Evolutionary conservation across 768 basidiomycete genomes (phyloP), one percentile per base, ranked within the genome.

Genomic region (Pleurotus platypus): DNA sequence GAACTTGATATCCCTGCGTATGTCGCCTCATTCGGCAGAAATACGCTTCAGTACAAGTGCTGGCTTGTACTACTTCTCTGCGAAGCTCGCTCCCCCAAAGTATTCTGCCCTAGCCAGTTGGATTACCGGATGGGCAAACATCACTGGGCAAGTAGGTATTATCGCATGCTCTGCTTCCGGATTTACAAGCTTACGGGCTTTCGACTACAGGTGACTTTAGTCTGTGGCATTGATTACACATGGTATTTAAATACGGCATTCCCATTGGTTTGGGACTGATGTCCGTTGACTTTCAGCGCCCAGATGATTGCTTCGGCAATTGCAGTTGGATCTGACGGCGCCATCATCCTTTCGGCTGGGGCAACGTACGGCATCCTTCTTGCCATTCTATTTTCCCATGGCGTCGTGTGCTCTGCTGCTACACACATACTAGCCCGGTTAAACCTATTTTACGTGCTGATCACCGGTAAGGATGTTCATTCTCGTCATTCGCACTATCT

Each of bases 221-320:
- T 90, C 46, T 87, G 85, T 64, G 86, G 84, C 5, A 90, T 90
- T 54, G 88, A 89, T 64, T 89, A 83, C 59, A 87, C 85, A 18
- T 89, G 87, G 61, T 59, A 62, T 46, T 5, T 8, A 35, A 26
- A 42, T 38, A 35, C 38, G 16, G 9, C 43, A 35, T 13, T 15
- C 24, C 20, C n/a, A n/a, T 38, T 20, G 22, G 24, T 53, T 15
- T 38, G 22, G 48, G 37, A 27, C 49, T 56, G 35, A 45, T 22
- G 20, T 40, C n/a, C 42, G 15, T 18, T n/a, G 6, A 18, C 7
- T 9, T 12, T 13, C 46, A 62, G 61, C 59, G 87, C 87, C 5
- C 86, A 89, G 68, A 89, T 89, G 87, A 87, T 89, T 57, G 80
- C 86, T 11, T 85, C 85, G 7, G 87, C 86, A 1, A 80, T 90